Evolutionary conservation across 2,329 filamentous ascomycete species (phyloP), one percentile per base, ranked within the genome.

Genomic region (Aureobasidium subglaciale): DNA sequence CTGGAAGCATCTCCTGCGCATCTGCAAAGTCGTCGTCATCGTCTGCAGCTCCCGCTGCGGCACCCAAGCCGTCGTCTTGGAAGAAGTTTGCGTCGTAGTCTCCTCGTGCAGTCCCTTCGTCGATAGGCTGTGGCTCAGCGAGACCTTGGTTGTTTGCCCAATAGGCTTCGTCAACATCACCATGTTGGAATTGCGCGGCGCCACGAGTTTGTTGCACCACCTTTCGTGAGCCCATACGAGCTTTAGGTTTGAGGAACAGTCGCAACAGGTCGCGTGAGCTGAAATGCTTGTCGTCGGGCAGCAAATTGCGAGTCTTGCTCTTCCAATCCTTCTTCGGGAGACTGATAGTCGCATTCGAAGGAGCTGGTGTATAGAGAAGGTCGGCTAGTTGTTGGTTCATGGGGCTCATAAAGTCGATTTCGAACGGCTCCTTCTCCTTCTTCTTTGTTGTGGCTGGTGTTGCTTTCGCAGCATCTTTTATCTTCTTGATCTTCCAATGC

Each of bases 51-150:
- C 77, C 83, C 10, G 81, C 84, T 1, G 81, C 76, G 63, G 89
- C 81, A 1, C 85, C 84, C 60, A 91, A 75, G 1, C 81, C 86
- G 63, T 92, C 88, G 65, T 97, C 93, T 64, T 93, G 87, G 76
- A 97, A 99, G 80, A 97, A 99, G 70, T 97, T 88, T 58, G 93
- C 92, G 68, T 97, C 90, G 71, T 97, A 99, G 67, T 95, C 86
- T 59, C 91, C 91, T 63, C 83, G 77, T 2, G 80, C 70, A 1
- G 73, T 78, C 3, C 76, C 80, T 49, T 75, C 72, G 48, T 68
- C 67, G 35, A 65, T 62, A 61, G 59, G 61, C 54, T 53, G 61
- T 55, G 61, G 61, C 54, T 68, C 66, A 35, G 68, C 64, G 5
- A 30, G 63, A 74, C 80, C 62, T 74, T 84, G 68, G 82, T 87